A percentile compares a stretch with the other conserved stretches of the same genome.
These are phyloP conservation scores for Dovyalis caffra DNA, from an alignment of 345 rosid genomes.

Conservation along the genomic window DNA sequence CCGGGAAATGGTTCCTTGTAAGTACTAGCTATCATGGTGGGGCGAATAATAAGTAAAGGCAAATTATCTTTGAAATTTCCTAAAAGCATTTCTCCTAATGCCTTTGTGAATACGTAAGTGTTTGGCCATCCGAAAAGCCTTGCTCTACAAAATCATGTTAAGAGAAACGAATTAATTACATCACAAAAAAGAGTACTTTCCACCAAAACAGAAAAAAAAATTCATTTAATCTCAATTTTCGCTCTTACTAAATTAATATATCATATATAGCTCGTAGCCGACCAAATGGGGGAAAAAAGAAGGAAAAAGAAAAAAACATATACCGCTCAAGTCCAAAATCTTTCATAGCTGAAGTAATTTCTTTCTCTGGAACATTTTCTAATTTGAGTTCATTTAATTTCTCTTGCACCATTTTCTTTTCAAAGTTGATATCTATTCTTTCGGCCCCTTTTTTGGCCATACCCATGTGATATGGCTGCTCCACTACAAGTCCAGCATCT, in stretches of 20 bases:
- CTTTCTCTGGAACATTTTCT: constrained; percentile 35
- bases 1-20: constrained; percentile 22
- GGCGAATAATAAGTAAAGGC: constrained; percentile 15
- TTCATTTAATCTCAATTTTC: too few species aligned
- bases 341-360: constrained; percentile 46
- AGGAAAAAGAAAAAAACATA: background rate
- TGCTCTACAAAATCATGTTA: constrained; percentile 13
- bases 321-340: constrained; percentile 64
- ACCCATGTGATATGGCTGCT: constrained; percentile 46
- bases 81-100: constrained; percentile 25
- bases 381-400: constrained; percentile 42
- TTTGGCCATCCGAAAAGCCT: constrained; percentile 26
- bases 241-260: too few species aligned
- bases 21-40: constrained; percentile 23
- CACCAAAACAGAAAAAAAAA: too few species aligned
- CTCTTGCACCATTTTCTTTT: constrained; percentile 44
- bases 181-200: too few species aligned
- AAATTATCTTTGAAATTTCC: constrained; percentile 6
- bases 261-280: too few species aligned
- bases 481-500: constrained; percentile 46
- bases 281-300: too few species aligned
- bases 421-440: constrained; percentile 50
- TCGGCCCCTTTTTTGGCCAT: constrained; percentile 48
- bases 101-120: constrained; percentile 25
- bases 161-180: background rate